These are phyloP conservation scores for Danielia oregonensis DNA, from an alignment of 805 yeast genomes.

Conservation along the genomic window DNA sequence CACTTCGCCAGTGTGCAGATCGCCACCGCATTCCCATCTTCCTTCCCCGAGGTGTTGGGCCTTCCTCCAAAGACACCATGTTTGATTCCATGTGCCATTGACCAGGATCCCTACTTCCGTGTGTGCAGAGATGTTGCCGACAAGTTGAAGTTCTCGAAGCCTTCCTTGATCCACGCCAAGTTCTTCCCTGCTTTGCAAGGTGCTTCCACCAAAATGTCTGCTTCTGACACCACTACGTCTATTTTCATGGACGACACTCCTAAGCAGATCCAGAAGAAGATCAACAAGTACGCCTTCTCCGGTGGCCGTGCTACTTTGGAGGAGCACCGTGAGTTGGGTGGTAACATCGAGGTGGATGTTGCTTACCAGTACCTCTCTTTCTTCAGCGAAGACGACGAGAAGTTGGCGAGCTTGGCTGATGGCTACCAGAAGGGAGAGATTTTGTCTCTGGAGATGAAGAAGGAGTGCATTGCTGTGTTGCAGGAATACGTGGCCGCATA, in stretches of 20 bases:
- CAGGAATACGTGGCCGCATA: constrained; percentile 76
- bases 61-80: constrained; percentile 88
- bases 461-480: constrained; percentile 73
- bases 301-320: constrained; percentile 89
- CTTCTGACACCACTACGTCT: constrained; percentile 85
- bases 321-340: constrained; percentile 87
- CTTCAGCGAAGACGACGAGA: constrained; percentile 84
- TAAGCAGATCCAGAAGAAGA: constrained; percentile 86
- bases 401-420: constrained; percentile 56
- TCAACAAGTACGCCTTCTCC: constrained; percentile 93
- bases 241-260: constrained; percentile 95
- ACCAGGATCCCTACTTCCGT: constrained; percentile 97
- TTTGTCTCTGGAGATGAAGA: constrained; percentile 91
- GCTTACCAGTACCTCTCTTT: constrained; percentile 90
- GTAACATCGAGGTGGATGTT: constrained; percentile 93
- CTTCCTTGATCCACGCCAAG: constrained; percentile 87
- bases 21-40: constrained; percentile 91
- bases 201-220: constrained; percentile 94
- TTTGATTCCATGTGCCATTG: constrained; percentile 97
- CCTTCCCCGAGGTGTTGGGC: constrained; percentile 91
- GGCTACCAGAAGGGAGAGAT: constrained; percentile 77
- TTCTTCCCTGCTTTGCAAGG: constrained; percentile 99
- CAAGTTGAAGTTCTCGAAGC: constrained; percentile 85
- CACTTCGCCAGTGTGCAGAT: constrained; percentile 97
- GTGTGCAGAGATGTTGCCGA: constrained; percentile 97